phyloP scores from a whole-genome alignment of 768 basidiomycete species.

The Suillus fuscotomentosus region DNA sequence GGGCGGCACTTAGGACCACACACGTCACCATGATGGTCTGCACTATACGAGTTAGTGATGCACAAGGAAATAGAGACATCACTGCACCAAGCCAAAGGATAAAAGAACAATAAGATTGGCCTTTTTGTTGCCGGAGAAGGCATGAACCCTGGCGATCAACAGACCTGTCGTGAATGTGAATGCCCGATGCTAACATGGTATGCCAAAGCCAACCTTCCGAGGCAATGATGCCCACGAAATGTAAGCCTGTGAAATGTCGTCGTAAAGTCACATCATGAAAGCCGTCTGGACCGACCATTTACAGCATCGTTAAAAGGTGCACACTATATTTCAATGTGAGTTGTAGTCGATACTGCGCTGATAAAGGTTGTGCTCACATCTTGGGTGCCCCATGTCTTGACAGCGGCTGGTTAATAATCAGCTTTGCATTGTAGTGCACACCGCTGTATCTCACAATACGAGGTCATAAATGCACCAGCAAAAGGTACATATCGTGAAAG shows the following conservation, averaged over 20 bases:
- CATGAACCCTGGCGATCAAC: background rate
- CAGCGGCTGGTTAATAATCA: background rate
- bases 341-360: background rate
- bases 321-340: background rate
- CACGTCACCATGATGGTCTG: background rate
- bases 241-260: background rate
- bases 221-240: background rate
- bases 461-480: slow-evolving; percentile 5
- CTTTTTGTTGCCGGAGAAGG: background rate
- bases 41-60: background rate
- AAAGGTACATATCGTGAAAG: slow-evolving; percentile 7
- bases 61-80: background rate
- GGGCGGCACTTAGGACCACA: background rate
- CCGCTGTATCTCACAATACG: background rate
- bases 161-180: background rate
- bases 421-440: background rate
- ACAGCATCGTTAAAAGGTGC: background rate
- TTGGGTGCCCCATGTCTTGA: background rate
- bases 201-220: background rate
- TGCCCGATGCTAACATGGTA: background rate
- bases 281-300: background rate
- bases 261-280: background rate
- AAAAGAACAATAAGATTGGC: background rate
- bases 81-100: background rate
- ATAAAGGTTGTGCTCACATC: background rate